Conservation (phyloP, 371 early-diverging fungal genomes). For the Mucor piriformis region DNA sequence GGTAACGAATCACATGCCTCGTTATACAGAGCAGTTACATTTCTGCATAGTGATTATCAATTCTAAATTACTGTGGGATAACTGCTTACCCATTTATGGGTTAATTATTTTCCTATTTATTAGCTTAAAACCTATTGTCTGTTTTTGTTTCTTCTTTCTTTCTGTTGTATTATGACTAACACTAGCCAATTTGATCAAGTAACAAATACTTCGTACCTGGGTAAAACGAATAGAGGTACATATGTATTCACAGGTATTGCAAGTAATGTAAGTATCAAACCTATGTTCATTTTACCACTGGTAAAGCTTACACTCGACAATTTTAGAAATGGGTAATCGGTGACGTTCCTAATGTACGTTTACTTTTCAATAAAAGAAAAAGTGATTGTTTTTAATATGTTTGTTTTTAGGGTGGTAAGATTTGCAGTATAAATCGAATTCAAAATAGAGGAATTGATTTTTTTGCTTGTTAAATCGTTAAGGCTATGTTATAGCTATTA, state of each 20-base stretch:
- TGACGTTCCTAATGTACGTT: slow-evolving; percentile 44
- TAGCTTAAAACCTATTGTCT: too few species aligned
- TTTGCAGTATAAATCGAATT: neutral
- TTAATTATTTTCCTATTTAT: too few species aligned
- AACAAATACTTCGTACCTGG: slow-evolving; percentile 11
- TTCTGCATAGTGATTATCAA: too few species aligned
- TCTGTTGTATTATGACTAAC: too few species aligned
- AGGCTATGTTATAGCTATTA: slow-evolving; percentile 44
- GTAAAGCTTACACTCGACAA: neutral
- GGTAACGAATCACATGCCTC: too few species aligned
- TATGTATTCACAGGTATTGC: slow-evolving; percentile 14
- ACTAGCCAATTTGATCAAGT: slow-evolving; percentile 19
- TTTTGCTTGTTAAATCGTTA: neutral
- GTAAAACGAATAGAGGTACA: slow-evolving; percentile 2
- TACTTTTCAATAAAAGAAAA: too few species aligned
- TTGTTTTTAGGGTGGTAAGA: slow-evolving; percentile 27
- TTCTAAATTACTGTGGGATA: too few species aligned
- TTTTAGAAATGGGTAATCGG: slow-evolving; percentile 40
- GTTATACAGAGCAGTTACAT: too few species aligned
- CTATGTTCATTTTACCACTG: neutral
- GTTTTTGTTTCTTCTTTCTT: too few species aligned
- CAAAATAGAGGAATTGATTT: neutral
- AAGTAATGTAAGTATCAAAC: slow-evolving; percentile 9
- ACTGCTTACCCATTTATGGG: too few species aligned
- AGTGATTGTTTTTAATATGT: neutral